Evolutionary conservation across 2,329 filamentous ascomycete genomes (phyloP).

Genomic region (Alternaria hordeiaustralica): DNA sequence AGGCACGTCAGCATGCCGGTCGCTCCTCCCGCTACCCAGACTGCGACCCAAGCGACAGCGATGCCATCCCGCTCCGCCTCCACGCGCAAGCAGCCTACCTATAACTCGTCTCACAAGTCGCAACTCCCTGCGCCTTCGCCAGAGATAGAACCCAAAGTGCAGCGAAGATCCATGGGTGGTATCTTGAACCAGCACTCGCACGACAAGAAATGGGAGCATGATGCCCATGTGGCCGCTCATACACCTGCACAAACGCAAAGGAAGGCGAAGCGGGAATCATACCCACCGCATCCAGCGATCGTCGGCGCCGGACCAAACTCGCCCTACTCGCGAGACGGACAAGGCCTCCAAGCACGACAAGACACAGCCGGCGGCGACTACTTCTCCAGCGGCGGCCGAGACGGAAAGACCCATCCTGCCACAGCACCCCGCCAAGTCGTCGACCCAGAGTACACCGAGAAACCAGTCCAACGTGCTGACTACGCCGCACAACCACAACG

Average conservation of each 20-base stretch:
- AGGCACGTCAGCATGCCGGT: slow-evolving; percentile 41
- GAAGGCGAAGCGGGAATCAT: slow-evolving; percentile 37
- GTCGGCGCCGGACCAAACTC: slow-evolving; percentile 44
- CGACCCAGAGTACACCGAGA: slow-evolving; percentile 14
- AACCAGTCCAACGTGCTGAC: slow-evolving; percentile 20
- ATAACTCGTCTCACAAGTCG: slow-evolving; percentile 45
- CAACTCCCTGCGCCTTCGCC: slow-evolving; percentile 34
- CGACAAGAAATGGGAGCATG: slow-evolving; percentile 34
- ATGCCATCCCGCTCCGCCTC: slow-evolving; percentile 32
- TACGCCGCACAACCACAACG: slow-evolving; percentile 27
- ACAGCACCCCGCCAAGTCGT: slow-evolving; percentile 10
- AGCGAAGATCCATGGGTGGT: slow-evolving; percentile 41
- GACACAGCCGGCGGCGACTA: slow-evolving; percentile 39
- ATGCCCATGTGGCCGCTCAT: slow-evolving; percentile 39
- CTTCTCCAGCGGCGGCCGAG: slow-evolving; percentile 32
- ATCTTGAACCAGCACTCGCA: slow-evolving; percentile 42
- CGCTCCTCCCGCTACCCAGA: slow-evolving; percentile 20
- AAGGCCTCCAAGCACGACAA: slow-evolving; percentile 37
- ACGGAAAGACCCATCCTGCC: slow-evolving; percentile 16
- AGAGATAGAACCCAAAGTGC: slow-evolving; percentile 26
- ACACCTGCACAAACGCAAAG: slow-evolving; percentile 25
- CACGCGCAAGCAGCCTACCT: slow-evolving; percentile 32
- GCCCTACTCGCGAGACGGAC: slow-evolving; percentile 38
- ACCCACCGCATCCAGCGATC: slow-evolving; percentile 46
- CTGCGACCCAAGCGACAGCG: slow-evolving; percentile 20